Percentiles rank a stretch among this genome's conserved stretches.
Evolutionary conservation across 768 basidiomycete species (phyloP).

Genomic region (Leccinum truebloodii): DNA sequence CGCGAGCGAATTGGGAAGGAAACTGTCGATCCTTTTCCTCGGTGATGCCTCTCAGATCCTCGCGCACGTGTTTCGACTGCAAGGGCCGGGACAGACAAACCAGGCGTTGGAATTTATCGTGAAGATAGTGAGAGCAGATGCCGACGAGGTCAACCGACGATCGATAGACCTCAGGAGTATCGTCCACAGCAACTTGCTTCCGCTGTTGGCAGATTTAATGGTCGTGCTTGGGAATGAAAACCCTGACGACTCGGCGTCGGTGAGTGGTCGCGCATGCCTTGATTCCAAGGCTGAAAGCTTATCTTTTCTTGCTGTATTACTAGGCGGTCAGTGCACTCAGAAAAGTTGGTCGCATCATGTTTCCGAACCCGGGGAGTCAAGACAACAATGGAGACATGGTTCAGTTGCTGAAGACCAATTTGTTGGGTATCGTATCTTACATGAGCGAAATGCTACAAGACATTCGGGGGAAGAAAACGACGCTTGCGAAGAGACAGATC

Average conservation of each 20-base stretch:
- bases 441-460: constrained; percentile 89
- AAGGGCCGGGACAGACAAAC: constrained; percentile 53
- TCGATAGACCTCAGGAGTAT: constrained; percentile 46
- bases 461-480: constrained; percentile 71
- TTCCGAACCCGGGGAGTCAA: constrained; percentile 27
- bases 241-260: constrained; percentile 42
- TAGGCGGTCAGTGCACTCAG: constrained; percentile 49
- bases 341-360: constrained; percentile 41
- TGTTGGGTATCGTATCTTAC: constrained; percentile 82
- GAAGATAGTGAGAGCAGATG: constrained; percentile 52
- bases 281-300: constrained; percentile 31
- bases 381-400: constrained; percentile 43
- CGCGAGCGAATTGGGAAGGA: constrained; percentile 48
- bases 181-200: constrained; percentile 66
- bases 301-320: constrained; percentile 37
- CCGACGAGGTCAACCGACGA: constrained; percentile 34
- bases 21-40: constrained; percentile 51
- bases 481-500: constrained; percentile 70
- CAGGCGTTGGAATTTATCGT: constrained; percentile 64
- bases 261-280: constrained; percentile 41
- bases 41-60: constrained; percentile 62
- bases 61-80: constrained; percentile 64
- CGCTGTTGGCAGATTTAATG: constrained; percentile 74
- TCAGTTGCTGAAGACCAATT: constrained; percentile 67
- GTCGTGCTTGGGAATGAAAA: constrained; percentile 76